Evolutionary conservation across 495 filamentous ascomycete genomes (phyloP), one percentile per base, ranked within the genome.

Genomic region (Aspergillus panamensis): DNA sequence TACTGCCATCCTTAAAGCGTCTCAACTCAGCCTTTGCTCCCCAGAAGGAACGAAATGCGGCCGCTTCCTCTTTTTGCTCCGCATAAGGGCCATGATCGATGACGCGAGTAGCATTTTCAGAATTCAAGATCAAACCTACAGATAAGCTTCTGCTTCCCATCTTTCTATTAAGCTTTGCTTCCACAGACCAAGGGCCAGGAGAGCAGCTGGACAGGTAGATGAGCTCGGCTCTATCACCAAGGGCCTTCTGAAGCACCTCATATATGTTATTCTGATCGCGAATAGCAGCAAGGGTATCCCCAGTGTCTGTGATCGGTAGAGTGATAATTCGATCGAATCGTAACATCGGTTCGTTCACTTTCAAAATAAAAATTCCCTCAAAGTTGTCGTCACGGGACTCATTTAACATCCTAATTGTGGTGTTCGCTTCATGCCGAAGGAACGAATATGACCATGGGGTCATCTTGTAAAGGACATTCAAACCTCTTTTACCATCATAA

Each of bases 401-500:
- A 57, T 85, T 86, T 14, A 97, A 79, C 66, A 89, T 84, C n/a
- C 77, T 79, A 20, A 94, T 64, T 0, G 91, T 88, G 53, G 77
- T 75, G 44, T 67, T 78, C 13, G 91, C 90, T 65, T 97, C 91
- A 42, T 87, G 82, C 49, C 83, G 82, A 52, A 90, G 72, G 61
- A 84, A 63, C 6, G 73, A 67, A 65, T 96, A 96, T 8, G 91
- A 93, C 88, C 89, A 96, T 32, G 81, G 69, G 0, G 85, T 87
- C 90, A 96, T 96, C 66, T 96, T 97, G 74, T 87, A 97, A 14
- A 96, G 77, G 39, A 97, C 58, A 65, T 98, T 97, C 58, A 92
- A 69, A 10, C 83, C 81, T 53, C 88, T 81, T 30, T 76, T 75
- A 3, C 84, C 83, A 69, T 97, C 95, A 66, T 76, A 82, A 8